These are phyloP conservation scores for Trichoderma cornu-damae DNA, from an alignment of 2,329 filamentous ascomycete species.

Conservation along the genomic window DNA sequence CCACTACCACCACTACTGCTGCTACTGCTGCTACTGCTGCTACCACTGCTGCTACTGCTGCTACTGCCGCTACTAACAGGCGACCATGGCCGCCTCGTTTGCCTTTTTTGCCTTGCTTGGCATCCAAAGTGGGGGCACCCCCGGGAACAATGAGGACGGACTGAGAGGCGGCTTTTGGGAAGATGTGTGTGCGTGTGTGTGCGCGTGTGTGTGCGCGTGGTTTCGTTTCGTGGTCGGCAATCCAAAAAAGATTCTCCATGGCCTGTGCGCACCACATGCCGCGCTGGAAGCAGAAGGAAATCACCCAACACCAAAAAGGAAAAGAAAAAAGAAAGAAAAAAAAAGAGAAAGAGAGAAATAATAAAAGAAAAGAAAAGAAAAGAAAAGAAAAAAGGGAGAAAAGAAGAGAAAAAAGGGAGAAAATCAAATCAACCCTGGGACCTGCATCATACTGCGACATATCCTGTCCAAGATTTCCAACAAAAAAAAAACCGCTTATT, in stretches of 20 bases:
- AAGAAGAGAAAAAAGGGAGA: no score
- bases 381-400: no score
- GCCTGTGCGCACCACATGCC: constrained; percentile 20
- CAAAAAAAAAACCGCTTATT: no score
- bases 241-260: constrained; percentile 19
- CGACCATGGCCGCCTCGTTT: constrained; percentile 8
- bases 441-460: neutral
- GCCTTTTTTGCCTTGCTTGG: constrained; percentile 9
- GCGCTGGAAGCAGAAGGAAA: neutral
- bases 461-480: neutral
- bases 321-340: no score
- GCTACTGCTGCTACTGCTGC: no score
- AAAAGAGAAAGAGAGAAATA: no score
- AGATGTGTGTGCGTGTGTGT: constrained; percentile 4
- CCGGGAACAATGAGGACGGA: neutral
- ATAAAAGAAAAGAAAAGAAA: no score
- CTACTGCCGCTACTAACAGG: no score
- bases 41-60: no score
- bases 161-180: neutral
- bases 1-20: no score
- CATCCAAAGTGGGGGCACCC: constrained; percentile 6
- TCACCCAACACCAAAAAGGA: no score
- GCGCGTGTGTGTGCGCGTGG: constrained; percentile 9
- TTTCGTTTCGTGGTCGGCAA: constrained; percentile 13
- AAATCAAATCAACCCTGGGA: neutral